A percentile compares a stretch with the other conserved stretches of the same genome.
These are phyloP conservation scores for Pseudogymnoascus sp. DNA, from an alignment of 2,329 filamentous ascomycete genomes.

Conservation along the genomic window DNA sequence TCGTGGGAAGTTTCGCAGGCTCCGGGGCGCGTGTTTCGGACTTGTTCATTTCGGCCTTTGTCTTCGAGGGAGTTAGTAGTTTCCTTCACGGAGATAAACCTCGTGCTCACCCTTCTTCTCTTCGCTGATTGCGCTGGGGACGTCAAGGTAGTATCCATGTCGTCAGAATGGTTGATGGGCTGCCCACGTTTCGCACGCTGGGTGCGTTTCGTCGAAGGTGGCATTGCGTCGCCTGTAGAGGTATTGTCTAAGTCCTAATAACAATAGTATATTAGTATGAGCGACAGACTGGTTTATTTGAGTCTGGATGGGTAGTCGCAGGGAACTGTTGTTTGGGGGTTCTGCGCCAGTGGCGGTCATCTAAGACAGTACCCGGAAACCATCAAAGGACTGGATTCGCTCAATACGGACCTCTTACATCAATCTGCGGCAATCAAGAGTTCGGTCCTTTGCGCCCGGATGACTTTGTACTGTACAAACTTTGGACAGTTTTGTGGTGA, in stretches of 20 bases:
- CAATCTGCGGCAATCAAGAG: not conserved
- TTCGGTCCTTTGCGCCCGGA: not conserved
- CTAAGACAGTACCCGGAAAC: conserved; percentile 5
- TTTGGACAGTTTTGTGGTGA: not conserved
- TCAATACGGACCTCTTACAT: conserved; percentile 6
- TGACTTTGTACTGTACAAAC: not conserved
- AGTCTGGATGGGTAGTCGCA: conserved; percentile 4
- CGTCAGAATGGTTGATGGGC: conserved; percentile 16
- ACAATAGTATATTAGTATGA: conserved; percentile 2
- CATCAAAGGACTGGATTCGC: conserved; percentile 5
- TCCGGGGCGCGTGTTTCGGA: conserved; percentile 24
- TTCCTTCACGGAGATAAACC: conserved; percentile 6
- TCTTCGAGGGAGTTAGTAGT: conserved; percentile 3
- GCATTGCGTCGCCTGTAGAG: conserved; percentile 26
- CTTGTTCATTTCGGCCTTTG: conserved; percentile 32
- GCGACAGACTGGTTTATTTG: not conserved
- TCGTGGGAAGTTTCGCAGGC: conserved; percentile 18
- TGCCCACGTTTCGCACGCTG: conserved; percentile 30
- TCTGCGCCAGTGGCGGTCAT: conserved; percentile 2
- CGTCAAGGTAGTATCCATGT: conserved; percentile 30
- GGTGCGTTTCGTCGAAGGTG: conserved; percentile 32
- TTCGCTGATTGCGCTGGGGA: conserved; percentile 56
- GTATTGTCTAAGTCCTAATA: conserved; percentile 17
- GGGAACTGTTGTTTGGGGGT: conserved; percentile 3
- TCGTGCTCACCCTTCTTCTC: conserved; percentile 52